phyloP scores from a whole-genome alignment of 2,329 filamentous ascomycete genomes.

The Botrytis fragariae region DNA sequence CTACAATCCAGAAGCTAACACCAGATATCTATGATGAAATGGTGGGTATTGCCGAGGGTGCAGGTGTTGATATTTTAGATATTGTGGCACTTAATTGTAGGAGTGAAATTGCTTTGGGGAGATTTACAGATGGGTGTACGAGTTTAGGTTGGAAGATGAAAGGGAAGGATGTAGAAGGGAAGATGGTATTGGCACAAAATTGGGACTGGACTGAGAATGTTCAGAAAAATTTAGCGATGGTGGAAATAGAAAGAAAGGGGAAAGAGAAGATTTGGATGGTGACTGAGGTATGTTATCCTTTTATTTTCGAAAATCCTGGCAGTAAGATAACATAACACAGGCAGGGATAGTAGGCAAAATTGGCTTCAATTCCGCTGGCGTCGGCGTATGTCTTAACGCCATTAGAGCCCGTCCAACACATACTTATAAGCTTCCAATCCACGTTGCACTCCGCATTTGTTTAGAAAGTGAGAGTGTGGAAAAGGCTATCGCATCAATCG shows the following conservation, averaged over 20 bases:
- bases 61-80: neutral
- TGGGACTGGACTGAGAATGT: constrained; percentile 33
- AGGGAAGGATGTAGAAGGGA: constrained; percentile 16
- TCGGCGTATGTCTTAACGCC: constrained; percentile 56
- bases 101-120: neutral
- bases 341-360: constrained; percentile 45
- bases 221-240: constrained; percentile 25
- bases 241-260: constrained; percentile 13
- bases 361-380: constrained; percentile 52
- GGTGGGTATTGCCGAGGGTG: neutral
- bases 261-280: constrained; percentile 6
- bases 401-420: constrained; percentile 51
- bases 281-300: neutral
- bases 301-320: no score
- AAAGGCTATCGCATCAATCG: constrained; percentile 46
- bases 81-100: constrained; percentile 1
- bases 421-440: constrained; percentile 48
- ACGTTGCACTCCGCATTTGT: constrained; percentile 53
- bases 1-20: neutral
- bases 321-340: constrained; percentile 15
- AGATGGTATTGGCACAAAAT: constrained; percentile 29
- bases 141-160: constrained; percentile 10
- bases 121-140: neutral
- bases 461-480: constrained; percentile 47
- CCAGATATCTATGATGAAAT: constrained; percentile 11